Evolutionary conservation across 2,329 filamentous ascomycete genomes (phyloP).

Genomic region (Sclerotinia subarctica): DNA sequence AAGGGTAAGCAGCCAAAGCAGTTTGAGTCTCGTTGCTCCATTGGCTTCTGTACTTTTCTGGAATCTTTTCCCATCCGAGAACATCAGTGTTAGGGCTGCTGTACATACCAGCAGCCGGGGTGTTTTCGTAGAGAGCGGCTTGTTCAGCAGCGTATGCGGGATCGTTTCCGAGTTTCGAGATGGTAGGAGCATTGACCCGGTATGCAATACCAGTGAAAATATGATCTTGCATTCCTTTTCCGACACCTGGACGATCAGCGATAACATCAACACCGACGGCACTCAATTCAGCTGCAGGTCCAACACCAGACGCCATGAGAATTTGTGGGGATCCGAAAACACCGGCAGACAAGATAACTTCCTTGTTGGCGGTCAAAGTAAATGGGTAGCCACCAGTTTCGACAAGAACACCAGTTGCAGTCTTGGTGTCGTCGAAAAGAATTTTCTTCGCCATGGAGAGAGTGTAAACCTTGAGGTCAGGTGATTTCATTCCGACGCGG

Average conservation of each 20-base stretch:
- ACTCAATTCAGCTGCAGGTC: constrained; percentile 43
- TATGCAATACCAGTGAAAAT: constrained; percentile 21
- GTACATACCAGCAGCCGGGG: constrained; percentile 15
- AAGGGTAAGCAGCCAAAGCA: constrained; percentile 19
- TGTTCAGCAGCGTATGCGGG: constrained; percentile 8
- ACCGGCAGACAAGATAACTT: constrained; percentile 46
- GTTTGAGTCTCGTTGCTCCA: constrained; percentile 12
- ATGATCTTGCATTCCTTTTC: constrained; percentile 48
- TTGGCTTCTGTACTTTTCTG: not conserved
- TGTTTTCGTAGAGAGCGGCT: not conserved
- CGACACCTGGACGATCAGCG: constrained; percentile 48
- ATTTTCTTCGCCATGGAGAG: constrained; percentile 45
- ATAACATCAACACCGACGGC: constrained; percentile 46
- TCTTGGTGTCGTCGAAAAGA: constrained; percentile 42
- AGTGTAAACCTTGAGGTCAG: constrained; percentile 41
- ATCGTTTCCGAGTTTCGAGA: constrained; percentile 3
- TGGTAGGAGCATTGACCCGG: constrained; percentile 18
- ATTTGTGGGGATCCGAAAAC: constrained; percentile 50
- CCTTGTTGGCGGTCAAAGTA: constrained; percentile 22
- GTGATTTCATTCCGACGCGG: not conserved
- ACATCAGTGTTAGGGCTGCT: constrained; percentile 22
- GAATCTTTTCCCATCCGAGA: constrained; percentile 28
- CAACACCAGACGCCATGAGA: constrained; percentile 47
- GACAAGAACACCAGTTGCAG: constrained; percentile 43
- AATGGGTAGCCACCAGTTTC: constrained; percentile 20